A percentile compares a stretch with the other conserved stretches of the same genome.
phyloP scores from a whole-genome alignment of 1,284 basidiomycete genomes.

The Fistulinella staudtii region DNA sequence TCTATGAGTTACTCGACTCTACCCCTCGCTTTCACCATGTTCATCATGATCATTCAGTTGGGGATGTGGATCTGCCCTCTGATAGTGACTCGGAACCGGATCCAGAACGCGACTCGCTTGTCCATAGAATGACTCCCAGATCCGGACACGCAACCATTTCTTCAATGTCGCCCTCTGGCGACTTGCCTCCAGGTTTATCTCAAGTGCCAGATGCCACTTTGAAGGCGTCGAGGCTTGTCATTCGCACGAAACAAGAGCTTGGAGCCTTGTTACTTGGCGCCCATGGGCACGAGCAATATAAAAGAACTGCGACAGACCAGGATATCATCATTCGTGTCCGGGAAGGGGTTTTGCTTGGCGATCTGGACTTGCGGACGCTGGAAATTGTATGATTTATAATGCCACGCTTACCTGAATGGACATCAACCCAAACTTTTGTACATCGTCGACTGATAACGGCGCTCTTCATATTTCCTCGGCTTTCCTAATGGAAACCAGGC shows the following conservation, averaged over 20 bases:
- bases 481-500: too few relatives aligned
- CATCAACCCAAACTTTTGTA: too few relatives aligned
- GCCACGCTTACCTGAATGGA: too few relatives aligned
- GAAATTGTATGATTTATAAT: conserved; percentile 5
- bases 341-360: background rate
- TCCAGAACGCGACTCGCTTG: background rate
- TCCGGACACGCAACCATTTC: background rate
- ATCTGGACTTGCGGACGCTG: conserved; percentile 10
- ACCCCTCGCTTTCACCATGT: background rate
- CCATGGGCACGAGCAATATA: conserved; percentile 7
- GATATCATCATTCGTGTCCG: conserved; percentile 13
- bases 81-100: conserved; percentile 1
- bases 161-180: background rate
- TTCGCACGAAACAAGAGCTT: conserved; percentile 12
- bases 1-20: conserved; percentile 10
- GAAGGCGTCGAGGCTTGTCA: conserved; percentile 1
- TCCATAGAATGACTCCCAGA: too few relatives aligned
- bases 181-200: background rate
- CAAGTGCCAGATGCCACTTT: background rate
- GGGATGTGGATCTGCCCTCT: background rate
- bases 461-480: too few relatives aligned
- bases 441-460: too few relatives aligned
- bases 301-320: conserved; percentile 15
- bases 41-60: background rate
- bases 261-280: conserved; percentile 15